Conservation (phyloP, 2,329 filamentous ascomycete species). For the Periglandula ipomoeae region DNA sequence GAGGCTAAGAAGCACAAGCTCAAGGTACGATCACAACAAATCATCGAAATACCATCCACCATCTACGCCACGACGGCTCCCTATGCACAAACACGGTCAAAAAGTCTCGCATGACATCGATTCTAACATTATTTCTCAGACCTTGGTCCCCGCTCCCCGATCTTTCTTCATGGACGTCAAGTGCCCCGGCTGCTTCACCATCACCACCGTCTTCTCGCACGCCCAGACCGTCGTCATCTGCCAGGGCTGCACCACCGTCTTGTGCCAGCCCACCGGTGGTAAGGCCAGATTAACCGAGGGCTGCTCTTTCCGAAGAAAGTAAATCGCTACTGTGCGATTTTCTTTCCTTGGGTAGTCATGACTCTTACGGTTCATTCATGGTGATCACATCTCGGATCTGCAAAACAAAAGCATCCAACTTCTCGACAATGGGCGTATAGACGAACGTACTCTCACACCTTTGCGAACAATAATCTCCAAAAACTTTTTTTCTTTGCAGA, state of each 20-base stretch:
- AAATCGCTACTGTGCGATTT: slow-evolving; percentile 48
- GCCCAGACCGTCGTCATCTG: slow-evolving; percentile 99
- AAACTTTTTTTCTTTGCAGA: slow-evolving; percentile 46
- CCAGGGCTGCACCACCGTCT: slow-evolving; percentile 97
- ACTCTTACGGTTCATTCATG: slow-evolving; percentile 40
- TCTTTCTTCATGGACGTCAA: slow-evolving; percentile 99
- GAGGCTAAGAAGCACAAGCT: slow-evolving; percentile 99
- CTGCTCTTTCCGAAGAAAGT: slow-evolving; percentile 99
- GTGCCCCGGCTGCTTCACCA: slow-evolving; percentile 99
- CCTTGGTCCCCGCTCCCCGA: slow-evolving; percentile 88
- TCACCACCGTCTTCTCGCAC: slow-evolving; percentile 99
- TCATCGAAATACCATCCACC: slow-evolving; percentile 7
- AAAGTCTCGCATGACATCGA: slow-evolving; percentile 6
- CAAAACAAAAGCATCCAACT: slow-evolving; percentile 44
- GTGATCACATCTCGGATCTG: slow-evolving; percentile 49
- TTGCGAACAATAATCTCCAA: slow-evolving; percentile 2
- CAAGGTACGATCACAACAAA: slow-evolving; percentile 59
- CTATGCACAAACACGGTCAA: neutral
- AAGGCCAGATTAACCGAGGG: slow-evolving; percentile 99
- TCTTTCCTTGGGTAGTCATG: slow-evolving; percentile 39
- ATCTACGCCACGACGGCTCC: slow-evolving; percentile 9
- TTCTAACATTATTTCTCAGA: slow-evolving; percentile 37
- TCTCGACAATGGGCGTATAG: slow-evolving; percentile 40
- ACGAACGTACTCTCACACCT: slow-evolving; percentile 23
- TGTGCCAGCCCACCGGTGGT: slow-evolving; percentile 98